These are phyloP conservation scores for Lophiostoma macrostomum DNA, from an alignment of 495 filamentous ascomycete genomes.

Conservation along the genomic window DNA sequence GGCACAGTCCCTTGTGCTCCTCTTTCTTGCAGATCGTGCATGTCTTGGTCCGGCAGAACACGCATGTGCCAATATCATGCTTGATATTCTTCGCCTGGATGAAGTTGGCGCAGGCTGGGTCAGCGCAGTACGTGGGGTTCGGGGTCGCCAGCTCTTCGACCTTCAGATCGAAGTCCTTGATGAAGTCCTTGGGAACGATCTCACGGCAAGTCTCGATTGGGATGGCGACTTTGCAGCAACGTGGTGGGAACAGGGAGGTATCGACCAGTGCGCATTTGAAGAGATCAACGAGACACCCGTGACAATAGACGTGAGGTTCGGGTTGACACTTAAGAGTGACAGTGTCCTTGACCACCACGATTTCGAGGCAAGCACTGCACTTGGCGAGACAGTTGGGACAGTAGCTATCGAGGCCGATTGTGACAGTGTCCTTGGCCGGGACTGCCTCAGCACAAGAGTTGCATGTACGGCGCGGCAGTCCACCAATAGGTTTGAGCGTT, in stretches of 20 bases:
- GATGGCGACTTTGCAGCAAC: constrained; percentile 16
- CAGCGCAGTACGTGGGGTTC: constrained; percentile 15
- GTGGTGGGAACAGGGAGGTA: constrained; percentile 20
- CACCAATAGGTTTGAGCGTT: background rate
- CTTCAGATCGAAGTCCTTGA: constrained; percentile 20
- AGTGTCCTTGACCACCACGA: background rate
- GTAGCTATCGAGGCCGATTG: too few relatives aligned
- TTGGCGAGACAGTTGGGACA: too few relatives aligned
- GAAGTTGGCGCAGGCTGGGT: constrained; percentile 8
- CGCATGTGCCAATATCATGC: constrained; percentile 1
- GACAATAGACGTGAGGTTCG: constrained; percentile 22
- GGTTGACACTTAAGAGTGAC: background rate
- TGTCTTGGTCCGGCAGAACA: constrained; percentile 3
- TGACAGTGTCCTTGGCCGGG: too few relatives aligned
- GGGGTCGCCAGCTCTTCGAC: constrained; percentile 10
- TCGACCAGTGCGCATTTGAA: constrained; percentile 2
- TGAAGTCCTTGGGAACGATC: background rate
- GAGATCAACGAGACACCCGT: constrained; percentile 4
- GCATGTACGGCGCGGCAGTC: background rate
- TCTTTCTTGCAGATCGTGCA: constrained; percentile 12
- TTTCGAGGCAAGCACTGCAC: constrained; percentile 7
- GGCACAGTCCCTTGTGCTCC: constrained; percentile 16
- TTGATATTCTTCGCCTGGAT: constrained; percentile 1
- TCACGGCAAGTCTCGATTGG: background rate
- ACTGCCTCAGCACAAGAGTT: too few relatives aligned